These are phyloP conservation scores for Solanum infundibuliforme DNA, from an alignment of 257 asterid species.

Conservation along the genomic window DNA sequence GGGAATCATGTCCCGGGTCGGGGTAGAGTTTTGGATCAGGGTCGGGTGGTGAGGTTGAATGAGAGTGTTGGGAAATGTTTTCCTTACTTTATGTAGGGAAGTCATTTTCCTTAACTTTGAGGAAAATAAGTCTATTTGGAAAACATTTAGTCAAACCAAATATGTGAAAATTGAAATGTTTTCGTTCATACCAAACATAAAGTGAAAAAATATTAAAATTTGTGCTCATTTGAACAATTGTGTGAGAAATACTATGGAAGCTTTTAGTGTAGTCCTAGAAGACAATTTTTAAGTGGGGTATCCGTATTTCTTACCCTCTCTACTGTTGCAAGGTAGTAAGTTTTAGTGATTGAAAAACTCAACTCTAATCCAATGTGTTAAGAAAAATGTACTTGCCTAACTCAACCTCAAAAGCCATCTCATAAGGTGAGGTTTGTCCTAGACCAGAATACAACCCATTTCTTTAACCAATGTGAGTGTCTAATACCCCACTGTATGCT, in stretches of 20 bases:
- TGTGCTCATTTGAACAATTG: background rate
- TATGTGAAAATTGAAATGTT: background rate
- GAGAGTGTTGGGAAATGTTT: background rate
- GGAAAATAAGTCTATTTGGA: too few relatives aligned
- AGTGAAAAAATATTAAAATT: too few relatives aligned
- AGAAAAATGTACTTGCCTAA: background rate
- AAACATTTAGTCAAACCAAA: too few relatives aligned
- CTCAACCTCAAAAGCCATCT: background rate
- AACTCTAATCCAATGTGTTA: background rate
- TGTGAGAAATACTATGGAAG: background rate
- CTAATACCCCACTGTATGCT: background rate
- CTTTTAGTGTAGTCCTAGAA: background rate
- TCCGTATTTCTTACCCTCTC: background rate
- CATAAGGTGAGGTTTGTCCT: background rate
- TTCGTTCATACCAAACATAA: background rate
- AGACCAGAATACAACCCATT: background rate
- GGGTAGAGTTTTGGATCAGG: background rate
- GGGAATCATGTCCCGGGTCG: background rate
- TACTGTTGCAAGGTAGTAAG: background rate
- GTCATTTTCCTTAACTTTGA: too few relatives aligned
- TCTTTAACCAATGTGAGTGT: background rate
- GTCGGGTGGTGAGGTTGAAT: background rate
- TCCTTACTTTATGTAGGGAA: too few relatives aligned
- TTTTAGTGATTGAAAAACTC: background rate
- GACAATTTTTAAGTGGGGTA: background rate